Percentiles rank a stretch among this genome's conserved stretches.
Conservation (phyloP, 352 stramenopile species). For the Aphanomyces cochlioides region DNA sequence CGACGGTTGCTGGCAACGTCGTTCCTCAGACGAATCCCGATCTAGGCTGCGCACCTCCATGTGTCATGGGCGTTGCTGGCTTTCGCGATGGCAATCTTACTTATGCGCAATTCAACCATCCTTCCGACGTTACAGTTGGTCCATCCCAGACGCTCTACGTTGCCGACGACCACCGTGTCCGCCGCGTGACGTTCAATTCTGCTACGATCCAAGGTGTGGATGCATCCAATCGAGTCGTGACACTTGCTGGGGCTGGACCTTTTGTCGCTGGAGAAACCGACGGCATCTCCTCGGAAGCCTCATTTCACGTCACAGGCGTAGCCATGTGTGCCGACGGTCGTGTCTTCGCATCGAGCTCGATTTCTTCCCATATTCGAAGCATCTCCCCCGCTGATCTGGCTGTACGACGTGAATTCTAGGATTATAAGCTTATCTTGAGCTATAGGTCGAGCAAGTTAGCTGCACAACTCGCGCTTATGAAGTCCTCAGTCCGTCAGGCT, state of each 20-base stretch:
- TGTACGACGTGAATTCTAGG: slow-evolving; percentile 2
- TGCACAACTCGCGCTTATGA: slow-evolving; percentile 81
- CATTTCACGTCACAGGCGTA: slow-evolving; percentile 87
- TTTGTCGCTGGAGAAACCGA: slow-evolving; percentile 66
- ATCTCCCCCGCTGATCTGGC: slow-evolving; percentile 70
- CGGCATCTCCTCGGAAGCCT: slow-evolving; percentile 80
- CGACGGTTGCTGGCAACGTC: slow-evolving; percentile 62
- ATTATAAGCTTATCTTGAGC: neutral
- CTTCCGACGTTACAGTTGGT: slow-evolving; percentile 86
- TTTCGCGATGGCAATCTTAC: slow-evolving; percentile 85
- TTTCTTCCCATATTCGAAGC: slow-evolving; percentile 85
- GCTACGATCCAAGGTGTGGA: slow-evolving; percentile 60
- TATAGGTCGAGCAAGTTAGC: slow-evolving; percentile 44
- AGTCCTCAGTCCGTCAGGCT: slow-evolving; percentile 89
- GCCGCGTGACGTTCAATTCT: slow-evolving; percentile 72
- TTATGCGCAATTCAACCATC: slow-evolving; percentile 89
- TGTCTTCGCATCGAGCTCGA: slow-evolving; percentile 89
- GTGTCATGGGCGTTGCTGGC: slow-evolving; percentile 83
- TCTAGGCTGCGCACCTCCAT: slow-evolving; percentile 85
- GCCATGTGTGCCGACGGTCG: slow-evolving; percentile 82
- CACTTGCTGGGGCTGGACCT: slow-evolving; percentile 80
- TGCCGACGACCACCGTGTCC: slow-evolving; percentile 84
- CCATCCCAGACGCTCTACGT: slow-evolving; percentile 82
- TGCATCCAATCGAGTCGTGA: slow-evolving; percentile 78
- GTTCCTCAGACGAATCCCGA: slow-evolving; percentile 53